Base-by-base conservation (phyloP, 2,329 filamentous ascomycete genomes). In the Colletotrichum salicis region DNA sequence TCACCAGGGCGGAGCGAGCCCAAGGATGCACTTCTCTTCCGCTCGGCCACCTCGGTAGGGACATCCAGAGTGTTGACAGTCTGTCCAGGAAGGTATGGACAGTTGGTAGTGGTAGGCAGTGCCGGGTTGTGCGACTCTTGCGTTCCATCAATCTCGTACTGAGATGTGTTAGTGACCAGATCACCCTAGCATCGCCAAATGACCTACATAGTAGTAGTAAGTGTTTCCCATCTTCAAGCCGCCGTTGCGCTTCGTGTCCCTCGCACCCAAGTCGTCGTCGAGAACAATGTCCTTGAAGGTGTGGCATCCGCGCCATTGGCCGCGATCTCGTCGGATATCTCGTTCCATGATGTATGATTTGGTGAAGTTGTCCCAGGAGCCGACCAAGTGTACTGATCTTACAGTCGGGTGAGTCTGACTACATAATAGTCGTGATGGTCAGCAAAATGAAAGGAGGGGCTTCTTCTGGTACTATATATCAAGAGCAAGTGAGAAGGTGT, bases 331-430 rank as follows among this genome's bases (percentile, higher is more conserved):
- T 79, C 93, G 90, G 74, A 84, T 84, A 83, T 98, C 96, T 76
- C 91, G 90, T 80, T 96, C 90, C 91, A 98, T 95, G 57, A 85
- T 86, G 85, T 97, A 96, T 61, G 90, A 86, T 78, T 88, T 90
- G 72, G 88, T 86, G 83, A 98, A 98, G 84, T 97, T 97, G 84
- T 98, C 95, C 96, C 96, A 98, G 74, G 95, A 97, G 74, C 96
- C 96, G 76, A 96, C 87, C 57, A 98, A 88, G 78, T 93, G 91
- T 75, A 98, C 93, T 56, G 92, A 92, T 74, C 87, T 86, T 74
- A 91, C 87, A 63, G 88, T 86, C 74, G 88, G 86, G 76, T 87
- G 81, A 66, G 90, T 91, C 83, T 89, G 86, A 78, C 90, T 92
- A 79, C 68, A 13, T 27, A 76, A 13, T 27, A 76, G 58, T 70